Evolutionary conservation across 2,329 filamentous ascomycete species (phyloP).

Genomic region (Paecilomyces dactylethromorphus): DNA sequence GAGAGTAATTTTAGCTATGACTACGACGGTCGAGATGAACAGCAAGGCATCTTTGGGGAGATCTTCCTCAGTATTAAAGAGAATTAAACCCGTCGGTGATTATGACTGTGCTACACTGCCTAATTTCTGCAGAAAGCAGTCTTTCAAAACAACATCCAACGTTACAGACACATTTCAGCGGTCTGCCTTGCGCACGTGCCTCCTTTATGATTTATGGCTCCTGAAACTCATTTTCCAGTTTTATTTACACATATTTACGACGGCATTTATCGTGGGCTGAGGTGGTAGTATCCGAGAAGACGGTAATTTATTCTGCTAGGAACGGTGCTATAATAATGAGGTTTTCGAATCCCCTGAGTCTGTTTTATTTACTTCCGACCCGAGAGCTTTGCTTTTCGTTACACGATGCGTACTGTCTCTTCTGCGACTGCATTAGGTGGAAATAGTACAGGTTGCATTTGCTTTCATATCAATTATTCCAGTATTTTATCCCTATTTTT

Average conservation of each 20-base stretch:
- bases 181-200: background rate
- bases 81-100: slow-evolving; percentile 1
- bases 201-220: background rate
- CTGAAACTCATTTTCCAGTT: background rate
- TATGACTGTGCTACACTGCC: background rate
- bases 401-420: background rate
- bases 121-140: background rate
- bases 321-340: background rate
- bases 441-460: background rate
- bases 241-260: background rate
- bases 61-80: slow-evolving; percentile 18
- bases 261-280: background rate
- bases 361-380: background rate
- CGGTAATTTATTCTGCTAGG: background rate
- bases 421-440: background rate
- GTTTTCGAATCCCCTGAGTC: background rate
- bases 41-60: slow-evolving; percentile 15
- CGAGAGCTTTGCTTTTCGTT: background rate
- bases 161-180: background rate
- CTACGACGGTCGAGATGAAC: background rate
- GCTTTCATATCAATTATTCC: background rate
- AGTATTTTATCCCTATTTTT: background rate
- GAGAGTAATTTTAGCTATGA: slow-evolving; percentile 30
- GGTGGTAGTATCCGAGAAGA: background rate
- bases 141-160: background rate